phyloP scores from a whole-genome alignment of 768 basidiomycete genomes.

The Pisolithus marmoratus region DNA sequence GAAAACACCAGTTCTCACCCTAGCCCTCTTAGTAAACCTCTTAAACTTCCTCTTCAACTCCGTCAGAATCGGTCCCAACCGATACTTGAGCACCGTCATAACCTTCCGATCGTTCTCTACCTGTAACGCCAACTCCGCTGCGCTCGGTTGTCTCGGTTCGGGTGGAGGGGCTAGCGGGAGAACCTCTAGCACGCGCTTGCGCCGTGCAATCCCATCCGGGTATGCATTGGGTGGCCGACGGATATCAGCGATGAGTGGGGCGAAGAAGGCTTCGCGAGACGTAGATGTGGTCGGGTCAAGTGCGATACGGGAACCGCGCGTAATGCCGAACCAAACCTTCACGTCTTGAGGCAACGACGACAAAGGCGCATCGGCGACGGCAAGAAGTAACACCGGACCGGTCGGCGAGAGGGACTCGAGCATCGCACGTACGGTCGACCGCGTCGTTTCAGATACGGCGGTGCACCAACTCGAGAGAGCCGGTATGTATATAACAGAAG shows the following conservation, averaged over 20 bases:
- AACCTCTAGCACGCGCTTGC: conserved; percentile 78
- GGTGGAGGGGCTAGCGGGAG: conserved; percentile 87
- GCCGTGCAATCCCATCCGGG: conserved; percentile 81
- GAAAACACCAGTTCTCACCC: conserved; percentile 40
- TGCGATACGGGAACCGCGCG: conserved; percentile 67
- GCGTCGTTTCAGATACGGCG: conserved; percentile 76
- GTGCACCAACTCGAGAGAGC: conserved; percentile 82
- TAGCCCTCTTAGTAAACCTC: conserved; percentile 76
- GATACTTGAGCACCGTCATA: conserved; percentile 77
- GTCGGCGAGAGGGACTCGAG: conserved; percentile 87
- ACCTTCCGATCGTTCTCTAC: conserved; percentile 75
- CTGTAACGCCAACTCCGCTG: conserved; percentile 76
- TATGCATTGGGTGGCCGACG: conserved; percentile 78
- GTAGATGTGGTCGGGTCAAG: conserved; percentile 45
- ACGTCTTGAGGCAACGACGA: conserved; percentile 74
- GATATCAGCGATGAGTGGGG: conserved; percentile 62
- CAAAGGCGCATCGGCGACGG: conserved; percentile 77
- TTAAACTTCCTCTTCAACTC: conserved; percentile 93
- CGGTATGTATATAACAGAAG: conserved; percentile 93
- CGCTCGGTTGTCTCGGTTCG: conserved; percentile 76
- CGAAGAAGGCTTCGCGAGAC: conserved; percentile 74
- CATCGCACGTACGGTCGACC: conserved; percentile 83
- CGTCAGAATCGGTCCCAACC: conserved; percentile 83
- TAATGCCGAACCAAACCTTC: conserved; percentile 83
- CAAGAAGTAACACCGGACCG: conserved; percentile 90